Conservation (phyloP, 176 grass and related monocot genomes). For the Carex cristatella region DNA sequence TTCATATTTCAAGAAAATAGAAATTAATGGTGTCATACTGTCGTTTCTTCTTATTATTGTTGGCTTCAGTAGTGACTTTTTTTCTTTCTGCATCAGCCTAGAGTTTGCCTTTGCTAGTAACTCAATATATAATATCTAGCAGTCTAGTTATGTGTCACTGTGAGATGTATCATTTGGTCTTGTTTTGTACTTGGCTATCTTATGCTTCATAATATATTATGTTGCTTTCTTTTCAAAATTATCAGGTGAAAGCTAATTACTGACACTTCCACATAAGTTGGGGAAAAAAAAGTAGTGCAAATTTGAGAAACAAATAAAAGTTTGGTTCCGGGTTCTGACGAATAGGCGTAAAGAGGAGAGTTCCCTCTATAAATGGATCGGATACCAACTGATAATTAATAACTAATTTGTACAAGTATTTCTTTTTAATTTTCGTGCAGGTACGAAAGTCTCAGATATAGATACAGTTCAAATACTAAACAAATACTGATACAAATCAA, state of each 20-base stretch:
- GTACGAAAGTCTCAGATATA: no score
- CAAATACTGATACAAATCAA: no score
- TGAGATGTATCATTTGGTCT: not conserved
- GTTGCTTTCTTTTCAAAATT: not conserved
- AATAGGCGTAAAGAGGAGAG: not conserved
- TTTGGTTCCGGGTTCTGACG: not conserved
- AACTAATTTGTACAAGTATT: no score
- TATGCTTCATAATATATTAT: not conserved
- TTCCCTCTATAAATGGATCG: no score
- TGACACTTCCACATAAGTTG: not conserved
- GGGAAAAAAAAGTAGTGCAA: no score
- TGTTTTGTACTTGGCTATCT: not conserved
- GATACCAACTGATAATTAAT: no score
- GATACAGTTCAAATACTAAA: no score
- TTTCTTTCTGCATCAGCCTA: not conserved
- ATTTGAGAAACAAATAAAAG: no score
- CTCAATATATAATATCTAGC: not conserved
- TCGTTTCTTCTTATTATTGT: not conserved
- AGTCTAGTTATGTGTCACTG: not conserved
- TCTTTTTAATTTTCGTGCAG: no score
- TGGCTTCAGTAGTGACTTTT: not conserved
- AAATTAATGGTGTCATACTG: not conserved
- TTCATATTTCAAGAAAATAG: not conserved
- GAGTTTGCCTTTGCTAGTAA: not conserved
- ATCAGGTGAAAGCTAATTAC: not conserved